These are phyloP conservation scores for Aspergillus glaucus DNA, from an alignment of 2,329 filamentous ascomycete species.

Conservation along the genomic window DNA sequence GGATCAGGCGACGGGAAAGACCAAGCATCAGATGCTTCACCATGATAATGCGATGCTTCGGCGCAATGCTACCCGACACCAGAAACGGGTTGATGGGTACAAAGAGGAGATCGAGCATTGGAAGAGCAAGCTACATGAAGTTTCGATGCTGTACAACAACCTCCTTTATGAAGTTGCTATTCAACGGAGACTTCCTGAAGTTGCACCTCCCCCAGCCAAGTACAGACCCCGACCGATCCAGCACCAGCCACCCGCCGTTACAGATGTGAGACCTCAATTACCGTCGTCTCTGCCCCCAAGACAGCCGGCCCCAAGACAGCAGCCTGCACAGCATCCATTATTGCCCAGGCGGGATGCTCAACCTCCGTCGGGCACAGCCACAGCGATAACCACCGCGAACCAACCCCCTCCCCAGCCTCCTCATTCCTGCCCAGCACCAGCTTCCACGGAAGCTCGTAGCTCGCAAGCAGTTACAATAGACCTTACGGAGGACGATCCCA, in stretches of 20 bases:
- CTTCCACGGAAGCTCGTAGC: neutral
- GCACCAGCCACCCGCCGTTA: neutral
- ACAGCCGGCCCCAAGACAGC: neutral
- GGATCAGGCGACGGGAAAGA: conserved; percentile 24
- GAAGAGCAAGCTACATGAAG: conserved; percentile 15
- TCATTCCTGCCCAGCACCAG: neutral
- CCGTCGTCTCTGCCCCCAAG: neutral
- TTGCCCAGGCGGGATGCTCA: neutral
- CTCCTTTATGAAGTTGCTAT: conserved; percentile 18
- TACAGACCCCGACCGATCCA: conserved; percentile 9
- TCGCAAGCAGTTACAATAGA: conserved; percentile 13
- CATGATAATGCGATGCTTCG: conserved; percentile 19
- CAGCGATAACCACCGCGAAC: neutral
- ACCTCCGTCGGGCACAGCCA: neutral
- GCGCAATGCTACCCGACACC: conserved; percentile 18
- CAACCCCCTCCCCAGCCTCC: neutral
- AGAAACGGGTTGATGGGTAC: conserved; percentile 18
- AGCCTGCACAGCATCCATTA: neutral
- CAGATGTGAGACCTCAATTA: neutral
- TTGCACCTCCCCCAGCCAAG: conserved; percentile 13
- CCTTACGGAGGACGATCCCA: conserved; percentile 13
- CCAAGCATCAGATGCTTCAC: conserved; percentile 13
- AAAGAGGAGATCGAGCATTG: conserved; percentile 22
- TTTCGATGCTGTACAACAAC: conserved; percentile 20
- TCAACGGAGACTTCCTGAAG: conserved; percentile 10